Conservation (phyloP, 164 flowering plant genomes). For the grape (Vitis vinifera) region DNA sequence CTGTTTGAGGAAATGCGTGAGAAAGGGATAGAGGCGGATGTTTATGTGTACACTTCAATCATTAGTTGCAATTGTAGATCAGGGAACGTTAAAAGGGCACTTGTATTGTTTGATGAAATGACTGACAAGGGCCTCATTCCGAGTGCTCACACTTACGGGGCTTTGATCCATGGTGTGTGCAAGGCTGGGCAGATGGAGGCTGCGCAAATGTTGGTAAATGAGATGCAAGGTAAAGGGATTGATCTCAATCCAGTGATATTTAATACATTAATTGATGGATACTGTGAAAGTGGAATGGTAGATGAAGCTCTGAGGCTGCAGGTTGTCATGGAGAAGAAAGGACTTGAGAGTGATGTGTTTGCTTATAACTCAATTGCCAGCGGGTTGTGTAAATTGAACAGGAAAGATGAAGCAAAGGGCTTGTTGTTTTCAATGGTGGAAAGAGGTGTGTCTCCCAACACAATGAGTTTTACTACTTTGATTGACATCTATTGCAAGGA, state of each 20-base stretch:
- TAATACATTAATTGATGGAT: conserved; percentile 55
- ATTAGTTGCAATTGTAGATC: conserved; percentile 50
- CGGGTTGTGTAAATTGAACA: conserved; percentile 18
- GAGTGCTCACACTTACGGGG: conserved; percentile 47
- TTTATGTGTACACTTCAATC: conserved; percentile 45
- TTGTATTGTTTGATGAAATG: conserved; percentile 46
- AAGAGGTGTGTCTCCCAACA: conserved; percentile 26
- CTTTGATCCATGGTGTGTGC: conserved; percentile 54
- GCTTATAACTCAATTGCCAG: conserved; percentile 31
- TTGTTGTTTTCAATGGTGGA: conserved; percentile 31
- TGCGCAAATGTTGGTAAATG: conserved; percentile 42
- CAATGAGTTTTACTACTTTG: conserved; percentile 53
- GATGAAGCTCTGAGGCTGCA: conserved; percentile 48
- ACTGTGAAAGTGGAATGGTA: conserved; percentile 48
- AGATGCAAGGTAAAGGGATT: conserved; percentile 52
- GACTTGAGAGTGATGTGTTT: conserved; percentile 28
- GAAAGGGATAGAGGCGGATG: conserved; percentile 42
- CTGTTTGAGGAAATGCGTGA: conserved; percentile 53
- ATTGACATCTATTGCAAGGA: conserved; percentile 69
- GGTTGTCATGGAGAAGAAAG: conserved; percentile 47
- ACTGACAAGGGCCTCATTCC: conserved; percentile 33
- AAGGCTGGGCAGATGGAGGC: conserved; percentile 50
- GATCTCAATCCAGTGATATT: conserved; percentile 36
- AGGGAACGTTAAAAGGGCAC: conserved; percentile 45
- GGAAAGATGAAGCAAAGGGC: conserved; percentile 33